Evolutionary conservation across 345 rosid genomes (phyloP).

Genomic region (Hypericum perforatum): DNA sequence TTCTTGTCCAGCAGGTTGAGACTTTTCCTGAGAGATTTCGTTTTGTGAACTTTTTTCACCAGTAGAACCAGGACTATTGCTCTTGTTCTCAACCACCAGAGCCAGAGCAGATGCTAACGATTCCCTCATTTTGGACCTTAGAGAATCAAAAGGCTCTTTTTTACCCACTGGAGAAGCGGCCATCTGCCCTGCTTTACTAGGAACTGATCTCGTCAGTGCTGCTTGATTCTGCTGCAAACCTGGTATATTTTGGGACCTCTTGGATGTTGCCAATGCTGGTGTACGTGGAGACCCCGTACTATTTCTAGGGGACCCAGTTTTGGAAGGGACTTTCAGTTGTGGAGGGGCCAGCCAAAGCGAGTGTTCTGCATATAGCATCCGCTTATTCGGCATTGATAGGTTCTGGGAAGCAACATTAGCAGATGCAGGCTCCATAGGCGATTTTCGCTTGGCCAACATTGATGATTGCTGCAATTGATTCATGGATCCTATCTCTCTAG

Average conservation of each 20-base stretch:
- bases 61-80: conserved; percentile 17
- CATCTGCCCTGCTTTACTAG: conserved; percentile 39
- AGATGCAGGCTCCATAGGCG: conserved; percentile 31
- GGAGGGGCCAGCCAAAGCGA: no score
- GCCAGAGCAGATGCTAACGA: conserved; percentile 73
- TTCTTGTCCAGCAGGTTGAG: conserved; percentile 16
- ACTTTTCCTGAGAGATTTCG: conserved; percentile 16
- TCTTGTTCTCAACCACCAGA: conserved; percentile 39
- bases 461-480: conserved; percentile 28
- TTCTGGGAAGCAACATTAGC: conserved; percentile 24
- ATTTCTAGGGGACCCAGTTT: no score
- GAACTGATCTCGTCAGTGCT: conserved; percentile 34
- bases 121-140: conserved; percentile 77
- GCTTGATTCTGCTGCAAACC: conserved; percentile 52
- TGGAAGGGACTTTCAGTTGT: no score
- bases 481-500: conserved; percentile 25
- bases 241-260: conserved; percentile 40
- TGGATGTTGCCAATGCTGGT: no score
- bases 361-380: conserved; percentile 40
- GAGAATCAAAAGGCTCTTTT: conserved; percentile 43
- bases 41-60: conserved; percentile 28
- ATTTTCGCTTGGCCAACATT: conserved; percentile 43
- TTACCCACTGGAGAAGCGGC: conserved; percentile 28
- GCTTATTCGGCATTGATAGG: conserved; percentile 37
- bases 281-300: no score